Evolutionary conservation across 73 alveolate species (phyloP).

Genomic region (Uronychia setigera): DNA sequence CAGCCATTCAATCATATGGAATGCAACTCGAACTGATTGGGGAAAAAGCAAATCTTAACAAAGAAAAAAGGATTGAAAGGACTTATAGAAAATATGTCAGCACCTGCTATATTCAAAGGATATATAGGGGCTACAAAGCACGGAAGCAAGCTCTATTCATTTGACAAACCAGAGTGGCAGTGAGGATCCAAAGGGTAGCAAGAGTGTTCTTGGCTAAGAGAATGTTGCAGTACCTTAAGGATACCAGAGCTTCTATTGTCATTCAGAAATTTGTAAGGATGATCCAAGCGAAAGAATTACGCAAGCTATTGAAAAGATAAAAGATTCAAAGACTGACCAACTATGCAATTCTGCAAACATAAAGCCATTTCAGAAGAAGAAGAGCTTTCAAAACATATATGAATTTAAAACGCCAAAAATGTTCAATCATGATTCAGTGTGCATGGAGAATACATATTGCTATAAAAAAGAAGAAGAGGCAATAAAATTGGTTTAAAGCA

Average conservation of each 20-base stretch:
- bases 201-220: slow-evolving; percentile 13
- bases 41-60: slow-evolving; percentile 46
- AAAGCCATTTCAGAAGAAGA: slow-evolving; percentile 19
- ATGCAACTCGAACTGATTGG: slow-evolving; percentile 61
- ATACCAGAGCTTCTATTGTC: not conserved
- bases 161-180: slow-evolving; percentile 4
- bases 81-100: slow-evolving; percentile 15
- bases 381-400: not conserved
- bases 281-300: slow-evolving; percentile 7
- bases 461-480: not conserved
- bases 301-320: not conserved
- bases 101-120: slow-evolving; percentile 41
- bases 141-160: not conserved
- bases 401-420: slow-evolving; percentile 15
- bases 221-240: not conserved
- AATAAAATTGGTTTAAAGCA: not conserved
- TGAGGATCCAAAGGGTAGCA: slow-evolving; percentile 8
- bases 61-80: slow-evolving; percentile 64
- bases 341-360: slow-evolving; percentile 5
- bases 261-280: slow-evolving; percentile 16
- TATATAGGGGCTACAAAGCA: slow-evolving; percentile 43
- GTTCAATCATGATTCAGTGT: slow-evolving; percentile 11
- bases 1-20: not conserved
- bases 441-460: not conserved
- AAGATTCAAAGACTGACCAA: not conserved